Percentiles rank a stretch among this genome's conserved stretches.
Evolutionary conservation across 805 yeast species (phyloP).

Genomic region (Nakazawaea laoshanensis): DNA sequence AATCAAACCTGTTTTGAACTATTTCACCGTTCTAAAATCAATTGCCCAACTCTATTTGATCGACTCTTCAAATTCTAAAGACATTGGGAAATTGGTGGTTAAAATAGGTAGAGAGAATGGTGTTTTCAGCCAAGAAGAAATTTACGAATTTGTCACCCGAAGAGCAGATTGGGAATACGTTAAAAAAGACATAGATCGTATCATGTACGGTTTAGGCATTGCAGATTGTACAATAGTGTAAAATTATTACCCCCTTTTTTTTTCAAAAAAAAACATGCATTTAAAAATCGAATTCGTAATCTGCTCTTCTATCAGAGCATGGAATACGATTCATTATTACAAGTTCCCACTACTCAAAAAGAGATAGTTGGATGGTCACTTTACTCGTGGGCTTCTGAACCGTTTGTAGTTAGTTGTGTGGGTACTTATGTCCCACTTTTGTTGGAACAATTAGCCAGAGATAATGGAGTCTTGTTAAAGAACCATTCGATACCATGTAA

Average conservation of each 20-base stretch:
- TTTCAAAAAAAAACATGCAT: no score
- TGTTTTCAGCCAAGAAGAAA: slow-evolving; percentile 84
- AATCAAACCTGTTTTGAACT: slow-evolving; percentile 63
- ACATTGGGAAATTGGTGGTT: slow-evolving; percentile 74
- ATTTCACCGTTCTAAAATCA: slow-evolving; percentile 72
- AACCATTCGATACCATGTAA: slow-evolving; percentile 55
- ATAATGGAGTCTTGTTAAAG: slow-evolving; percentile 54
- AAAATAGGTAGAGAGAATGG: slow-evolving; percentile 85
- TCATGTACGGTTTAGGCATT: slow-evolving; percentile 85
- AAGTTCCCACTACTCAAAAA: slow-evolving; percentile 28
- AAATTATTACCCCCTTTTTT: no score
- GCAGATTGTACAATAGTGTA: slow-evolving; percentile 66
- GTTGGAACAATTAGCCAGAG: slow-evolving; percentile 64
- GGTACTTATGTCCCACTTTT: slow-evolving; percentile 71
- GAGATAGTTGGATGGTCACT: slow-evolving; percentile 63
- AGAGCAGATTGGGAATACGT: slow-evolving; percentile 81
- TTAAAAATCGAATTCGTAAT: no score
- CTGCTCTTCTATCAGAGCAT: no score
- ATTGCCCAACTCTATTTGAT: slow-evolving; percentile 81
- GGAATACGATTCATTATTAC: no score
- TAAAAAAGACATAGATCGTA: slow-evolving; percentile 77
- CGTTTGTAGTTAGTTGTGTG: slow-evolving; percentile 71
- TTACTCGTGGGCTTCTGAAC: slow-evolving; percentile 71
- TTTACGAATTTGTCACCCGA: slow-evolving; percentile 84
- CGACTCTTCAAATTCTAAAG: slow-evolving; percentile 61